Base-by-base conservation (phyloP, 2,329 filamentous ascomycete species). In the Aspergillus brasiliensis region DNA sequence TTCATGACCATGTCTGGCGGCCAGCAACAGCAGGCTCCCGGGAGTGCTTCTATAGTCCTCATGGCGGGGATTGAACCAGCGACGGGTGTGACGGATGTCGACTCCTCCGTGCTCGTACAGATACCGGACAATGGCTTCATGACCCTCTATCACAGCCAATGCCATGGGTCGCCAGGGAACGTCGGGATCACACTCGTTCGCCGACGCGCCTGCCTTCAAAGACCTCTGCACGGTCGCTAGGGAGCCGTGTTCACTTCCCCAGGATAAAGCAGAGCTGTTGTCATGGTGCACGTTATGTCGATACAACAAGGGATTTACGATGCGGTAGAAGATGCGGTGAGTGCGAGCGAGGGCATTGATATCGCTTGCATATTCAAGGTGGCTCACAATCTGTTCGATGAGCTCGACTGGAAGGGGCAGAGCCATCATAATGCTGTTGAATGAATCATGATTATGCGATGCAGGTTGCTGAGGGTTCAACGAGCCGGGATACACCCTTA, bases 261-360 rank as follows among this genome's bases (percentile, higher is more conserved):
- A 52, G 34, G 8, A 8, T 52, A 52, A 38, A 3, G 51, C 51
- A 13, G 51, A 42, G 51, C 51, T 17, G 15, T 52, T 25, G 1
- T n/a, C 19, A 27, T 52, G 7, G 5, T 21, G 34, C 2, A 52
- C 34, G 1, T 52, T 19, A 21, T 52, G 34, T 17, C 17, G 21
- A 15, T 52, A 42, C 21, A 52, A 13, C 19, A 52, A 40, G 1
- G 21, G 51, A 15, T 42, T 52, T 5, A 25, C 51, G 10, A 11
- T 15, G 7, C 40, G 13, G 51, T 52, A 52, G 19, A 52, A 21
- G 3, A 3, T 10, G 3, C 17, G 11, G 17, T 52, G 11, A 7
- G 51, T 40, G 8, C 21, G 34, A 40, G 51, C 51, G 19, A 52
- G 17, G 11, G 51, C 51, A 52, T 40, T 52, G n/a, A 52, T 40